Conservation (phyloP, 2,329 filamentous ascomycete species). For the Lasiodiplodia sp. region DNA sequence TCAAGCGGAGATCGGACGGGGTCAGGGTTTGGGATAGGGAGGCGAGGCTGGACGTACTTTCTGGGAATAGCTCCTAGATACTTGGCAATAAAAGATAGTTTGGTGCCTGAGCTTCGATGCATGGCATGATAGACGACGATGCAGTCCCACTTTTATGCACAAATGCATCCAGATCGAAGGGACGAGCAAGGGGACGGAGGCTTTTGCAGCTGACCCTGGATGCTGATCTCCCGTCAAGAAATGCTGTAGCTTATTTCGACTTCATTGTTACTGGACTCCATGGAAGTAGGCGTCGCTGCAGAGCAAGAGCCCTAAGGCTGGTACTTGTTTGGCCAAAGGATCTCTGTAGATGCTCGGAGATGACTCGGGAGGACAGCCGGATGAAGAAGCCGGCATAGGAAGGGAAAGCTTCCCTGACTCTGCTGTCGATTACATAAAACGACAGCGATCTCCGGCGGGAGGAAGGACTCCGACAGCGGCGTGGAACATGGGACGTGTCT, state of each 20-base stretch:
- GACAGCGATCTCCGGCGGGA: neutral
- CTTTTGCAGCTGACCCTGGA: neutral
- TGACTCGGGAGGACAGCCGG: neutral
- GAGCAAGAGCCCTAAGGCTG: neutral
- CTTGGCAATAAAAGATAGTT: neutral
- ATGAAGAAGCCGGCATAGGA: neutral
- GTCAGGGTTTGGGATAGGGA: slow-evolving; percentile 60
- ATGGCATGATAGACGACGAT: neutral
- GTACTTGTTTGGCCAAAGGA: neutral
- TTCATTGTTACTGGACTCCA: neutral
- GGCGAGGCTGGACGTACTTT: slow-evolving; percentile 56
- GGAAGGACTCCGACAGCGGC: neutral
- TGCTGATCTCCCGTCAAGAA: neutral
- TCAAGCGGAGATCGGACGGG: slow-evolving; percentile 37
- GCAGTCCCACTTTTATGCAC: neutral
- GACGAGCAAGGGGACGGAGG: neutral
- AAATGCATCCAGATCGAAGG: neutral
- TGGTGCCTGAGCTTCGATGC: neutral
- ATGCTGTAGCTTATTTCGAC: neutral
- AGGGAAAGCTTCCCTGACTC: neutral
- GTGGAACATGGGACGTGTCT: neutral
- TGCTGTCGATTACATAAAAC: neutral
- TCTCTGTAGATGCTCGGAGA: neutral
- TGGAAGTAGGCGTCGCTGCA: neutral
- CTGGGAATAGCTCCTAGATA: slow-evolving; percentile 49